Conservation (phyloP, 2,329 filamentous ascomycete genomes). For the Epichloe uncinata region DNA sequence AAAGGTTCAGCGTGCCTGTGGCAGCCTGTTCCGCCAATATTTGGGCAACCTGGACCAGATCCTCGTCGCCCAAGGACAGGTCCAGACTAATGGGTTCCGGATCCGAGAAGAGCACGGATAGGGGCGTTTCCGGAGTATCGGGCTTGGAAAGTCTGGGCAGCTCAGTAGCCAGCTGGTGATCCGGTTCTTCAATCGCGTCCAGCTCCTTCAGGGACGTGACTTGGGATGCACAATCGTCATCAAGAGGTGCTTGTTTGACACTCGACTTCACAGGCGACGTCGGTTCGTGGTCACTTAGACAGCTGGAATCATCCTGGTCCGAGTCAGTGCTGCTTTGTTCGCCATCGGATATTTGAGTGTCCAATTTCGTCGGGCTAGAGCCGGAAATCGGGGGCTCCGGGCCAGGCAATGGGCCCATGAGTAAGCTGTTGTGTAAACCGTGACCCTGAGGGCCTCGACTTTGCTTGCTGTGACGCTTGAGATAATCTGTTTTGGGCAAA, state of each 20-base stretch:
- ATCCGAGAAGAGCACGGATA: constrained; percentile 44
- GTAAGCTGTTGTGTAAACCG: constrained; percentile 10
- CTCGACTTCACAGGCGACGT: constrained; percentile 36
- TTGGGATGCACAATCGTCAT: constrained; percentile 42
- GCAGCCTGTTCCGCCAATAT: constrained; percentile 59
- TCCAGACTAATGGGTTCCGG: constrained; percentile 39
- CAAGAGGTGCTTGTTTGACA: constrained; percentile 25
- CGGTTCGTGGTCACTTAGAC: constrained; percentile 35
- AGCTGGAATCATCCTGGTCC: constrained; percentile 41
- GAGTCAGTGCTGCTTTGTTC: constrained; percentile 39
- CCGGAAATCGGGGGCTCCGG: constrained; percentile 13
- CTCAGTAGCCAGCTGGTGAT: constrained; percentile 35
- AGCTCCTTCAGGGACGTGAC: constrained; percentile 37
- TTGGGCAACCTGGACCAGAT: constrained; percentile 54
- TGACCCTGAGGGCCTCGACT: constrained; percentile 21
- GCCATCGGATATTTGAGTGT: constrained; percentile 26
- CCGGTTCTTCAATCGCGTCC: constrained; percentile 31
- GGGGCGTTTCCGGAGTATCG: constrained; percentile 34
- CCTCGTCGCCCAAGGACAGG: constrained; percentile 37
- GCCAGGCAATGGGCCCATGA: constrained; percentile 16
- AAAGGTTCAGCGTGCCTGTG: constrained; percentile 32
- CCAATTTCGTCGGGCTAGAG: constrained; percentile 25
- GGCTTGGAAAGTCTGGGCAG: constrained; percentile 34
- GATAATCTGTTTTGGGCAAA: constrained; percentile 33
- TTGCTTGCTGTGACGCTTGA: constrained; percentile 32